Percentiles rank a stretch among this genome's conserved stretches.
These are phyloP conservation scores for Coniophora puteana DNA, from an alignment of 1,284 basidiomycete species.

Conservation along the genomic window DNA sequence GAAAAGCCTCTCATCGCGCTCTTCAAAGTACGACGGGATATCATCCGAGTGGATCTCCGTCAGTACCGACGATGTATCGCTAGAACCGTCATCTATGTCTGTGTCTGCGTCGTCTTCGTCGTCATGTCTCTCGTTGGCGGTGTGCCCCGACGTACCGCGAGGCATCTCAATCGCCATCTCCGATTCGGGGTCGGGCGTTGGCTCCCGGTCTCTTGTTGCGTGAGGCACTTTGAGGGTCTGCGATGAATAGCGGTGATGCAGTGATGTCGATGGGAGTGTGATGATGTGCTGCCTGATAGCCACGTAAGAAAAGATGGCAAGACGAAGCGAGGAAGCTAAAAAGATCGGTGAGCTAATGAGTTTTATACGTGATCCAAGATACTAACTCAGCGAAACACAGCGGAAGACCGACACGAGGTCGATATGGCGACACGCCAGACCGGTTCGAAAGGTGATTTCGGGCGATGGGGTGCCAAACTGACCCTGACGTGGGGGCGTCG, in stretches of 20 bases:
- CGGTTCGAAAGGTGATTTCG: too few relatives aligned
- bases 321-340: too few relatives aligned
- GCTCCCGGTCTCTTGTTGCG: not conserved
- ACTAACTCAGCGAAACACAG: slow-evolving; percentile 36
- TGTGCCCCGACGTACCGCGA: not conserved
- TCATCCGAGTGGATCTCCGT: slow-evolving; percentile 43
- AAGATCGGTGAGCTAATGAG: slow-evolving; percentile 35
- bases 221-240: slow-evolving; percentile 21
- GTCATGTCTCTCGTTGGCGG: slow-evolving; percentile 10
- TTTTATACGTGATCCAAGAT: slow-evolving; percentile 34
- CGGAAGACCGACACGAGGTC: slow-evolving; percentile 33
- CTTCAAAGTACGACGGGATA: slow-evolving; percentile 53
- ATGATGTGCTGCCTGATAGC: slow-evolving; percentile 3
- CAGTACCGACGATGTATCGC: slow-evolving; percentile 39
- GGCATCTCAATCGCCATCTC: slow-evolving; percentile 14
- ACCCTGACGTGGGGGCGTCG: too few relatives aligned
- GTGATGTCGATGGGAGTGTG: slow-evolving; percentile 3
- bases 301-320: too few relatives aligned
- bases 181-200: not conserved
- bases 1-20: slow-evolving; percentile 56
- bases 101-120: slow-evolving; percentile 22
- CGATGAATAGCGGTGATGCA: slow-evolving; percentile 27
- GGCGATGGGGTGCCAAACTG: too few relatives aligned
- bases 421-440: too few relatives aligned
- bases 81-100: too few relatives aligned